Conservation (phyloP, 1,284 basidiomycete genomes). For the Microstroma glucosiphilum region DNA sequence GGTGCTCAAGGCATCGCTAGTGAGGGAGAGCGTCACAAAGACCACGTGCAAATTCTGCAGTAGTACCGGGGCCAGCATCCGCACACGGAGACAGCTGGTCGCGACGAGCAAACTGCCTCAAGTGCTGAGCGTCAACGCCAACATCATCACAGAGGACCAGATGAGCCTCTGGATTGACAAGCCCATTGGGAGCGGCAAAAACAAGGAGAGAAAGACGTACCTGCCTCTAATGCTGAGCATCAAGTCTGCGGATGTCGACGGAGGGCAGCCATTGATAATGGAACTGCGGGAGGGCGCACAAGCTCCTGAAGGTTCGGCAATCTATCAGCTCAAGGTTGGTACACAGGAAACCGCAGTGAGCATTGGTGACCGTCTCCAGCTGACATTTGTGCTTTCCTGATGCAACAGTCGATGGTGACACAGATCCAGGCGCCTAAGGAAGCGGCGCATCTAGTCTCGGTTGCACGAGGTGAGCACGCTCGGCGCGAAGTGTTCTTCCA, state of each 20-base stretch:
- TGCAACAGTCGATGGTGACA: constrained; percentile 61
- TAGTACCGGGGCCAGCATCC: constrained; percentile 67
- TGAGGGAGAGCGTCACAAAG: constrained; percentile 75
- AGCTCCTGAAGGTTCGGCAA: constrained; percentile 12
- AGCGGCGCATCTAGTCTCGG: constrained; percentile 63
- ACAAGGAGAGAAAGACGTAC: neutral
- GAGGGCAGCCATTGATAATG: neutral
- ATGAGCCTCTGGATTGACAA: constrained; percentile 64
- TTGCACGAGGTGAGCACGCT: constrained; percentile 17
- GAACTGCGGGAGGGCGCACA: constrained; percentile 8
- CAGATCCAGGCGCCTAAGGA: constrained; percentile 73
- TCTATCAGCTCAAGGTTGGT: constrained; percentile 55
- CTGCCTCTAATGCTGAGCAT: constrained; percentile 25
- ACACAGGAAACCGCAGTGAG: no score
- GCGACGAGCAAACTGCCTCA: constrained; percentile 60
- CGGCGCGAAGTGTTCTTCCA: constrained; percentile 1
- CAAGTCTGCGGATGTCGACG: neutral
- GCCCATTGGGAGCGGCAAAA: neutral
- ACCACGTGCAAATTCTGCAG: constrained; percentile 74
- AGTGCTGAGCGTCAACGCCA: constrained; percentile 80
- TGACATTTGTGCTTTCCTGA: no score
- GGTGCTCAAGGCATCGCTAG: constrained; percentile 69
- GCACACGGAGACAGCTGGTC: constrained; percentile 66
- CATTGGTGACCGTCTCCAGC: no score
- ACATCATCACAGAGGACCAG: constrained; percentile 70